phyloP scores from a whole-genome alignment of 208 protist species.

The Trypanosoma cruzi region DNA sequence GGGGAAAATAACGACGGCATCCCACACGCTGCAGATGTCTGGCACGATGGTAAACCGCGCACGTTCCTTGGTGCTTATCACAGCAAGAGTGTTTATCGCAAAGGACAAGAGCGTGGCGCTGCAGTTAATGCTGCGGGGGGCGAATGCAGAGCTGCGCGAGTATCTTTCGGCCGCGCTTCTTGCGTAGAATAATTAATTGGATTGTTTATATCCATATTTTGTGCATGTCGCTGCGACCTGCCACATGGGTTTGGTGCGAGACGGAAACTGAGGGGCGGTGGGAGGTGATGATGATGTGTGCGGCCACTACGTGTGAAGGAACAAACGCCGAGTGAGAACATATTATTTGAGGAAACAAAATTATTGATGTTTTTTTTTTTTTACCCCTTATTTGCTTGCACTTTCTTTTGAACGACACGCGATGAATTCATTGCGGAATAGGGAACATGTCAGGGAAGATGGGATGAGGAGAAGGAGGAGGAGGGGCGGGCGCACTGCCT shows the following conservation, averaged over 20 bases:
- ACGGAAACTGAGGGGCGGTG: slow-evolving; percentile 8
- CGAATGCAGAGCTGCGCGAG: slow-evolving; percentile 63
- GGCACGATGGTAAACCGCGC: slow-evolving; percentile 63
- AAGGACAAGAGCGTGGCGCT: slow-evolving; percentile 73
- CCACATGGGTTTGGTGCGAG: background rate
- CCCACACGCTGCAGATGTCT: slow-evolving; percentile 82
- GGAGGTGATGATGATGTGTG: background rate
- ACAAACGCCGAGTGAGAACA: too few relatives aligned
- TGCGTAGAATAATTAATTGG: slow-evolving; percentile 28
- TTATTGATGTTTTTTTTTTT: too few relatives aligned
- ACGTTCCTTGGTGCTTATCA: slow-evolving; percentile 70
- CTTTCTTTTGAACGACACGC: too few relatives aligned
- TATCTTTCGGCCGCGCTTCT: slow-evolving; percentile 73
- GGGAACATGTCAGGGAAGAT: too few relatives aligned
- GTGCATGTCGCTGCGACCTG: background rate
- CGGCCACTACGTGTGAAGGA: too few relatives aligned
- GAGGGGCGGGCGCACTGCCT: too few relatives aligned
- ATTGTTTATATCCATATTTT: background rate
- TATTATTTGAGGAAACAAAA: too few relatives aligned
- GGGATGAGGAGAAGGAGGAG: background rate
- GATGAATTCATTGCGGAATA: too few relatives aligned
- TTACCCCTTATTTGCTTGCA: too few relatives aligned
- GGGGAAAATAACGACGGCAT: slow-evolving; percentile 67
- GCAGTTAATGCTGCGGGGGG: slow-evolving; percentile 78
- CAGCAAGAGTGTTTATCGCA: slow-evolving; percentile 77